Evolutionary conservation across 1,284 basidiomycete species (phyloP).

Genomic region (Ustilago hordei): DNA sequence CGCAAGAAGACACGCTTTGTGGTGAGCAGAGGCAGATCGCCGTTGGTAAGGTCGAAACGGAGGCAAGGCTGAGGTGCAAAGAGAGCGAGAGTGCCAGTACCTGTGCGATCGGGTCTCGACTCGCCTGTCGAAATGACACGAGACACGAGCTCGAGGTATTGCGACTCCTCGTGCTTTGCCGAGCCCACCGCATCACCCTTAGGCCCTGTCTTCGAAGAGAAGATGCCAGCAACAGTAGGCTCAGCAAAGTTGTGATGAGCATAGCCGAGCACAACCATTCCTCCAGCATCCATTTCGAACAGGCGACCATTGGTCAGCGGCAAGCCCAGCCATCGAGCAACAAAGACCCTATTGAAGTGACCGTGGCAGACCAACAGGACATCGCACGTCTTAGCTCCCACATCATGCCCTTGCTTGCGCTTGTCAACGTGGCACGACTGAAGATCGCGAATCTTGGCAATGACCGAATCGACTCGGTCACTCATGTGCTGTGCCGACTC

Average conservation of each 20-base stretch:
- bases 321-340: conserved; percentile 64
- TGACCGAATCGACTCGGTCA: conserved; percentile 60
- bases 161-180: conserved; percentile 60
- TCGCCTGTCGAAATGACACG: conserved; percentile 62
- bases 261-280: conserved; percentile 66
- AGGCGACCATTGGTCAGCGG: conserved; percentile 55
- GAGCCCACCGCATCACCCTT: conserved; percentile 28
- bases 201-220: conserved; percentile 61
- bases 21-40: conserved; percentile 83
- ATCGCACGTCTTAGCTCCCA: conserved; percentile 55
- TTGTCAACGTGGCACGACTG: conserved; percentile 59
- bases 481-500: conserved; percentile 64
- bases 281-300: conserved; percentile 67
- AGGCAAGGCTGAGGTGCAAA: conserved; percentile 65
- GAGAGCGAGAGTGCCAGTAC: conserved; percentile 65
- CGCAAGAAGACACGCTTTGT: conserved; percentile 94
- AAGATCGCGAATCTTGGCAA: conserved; percentile 54
- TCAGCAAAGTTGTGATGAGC: conserved; percentile 64
- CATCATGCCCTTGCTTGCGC: conserved; percentile 46
- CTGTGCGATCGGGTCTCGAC: conserved; percentile 61
- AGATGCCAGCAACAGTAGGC: conserved; percentile 64
- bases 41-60: conserved; percentile 56
- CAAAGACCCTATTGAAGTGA: conserved; percentile 66
- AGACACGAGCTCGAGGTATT: conserved; percentile 65
- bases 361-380: conserved; percentile 66